A percentile compares a stretch with the other conserved stretches of the same genome.
Conservation (phyloP, 2,329 filamentous ascomycete species). For the Fusarium fracticaudum region DNA sequence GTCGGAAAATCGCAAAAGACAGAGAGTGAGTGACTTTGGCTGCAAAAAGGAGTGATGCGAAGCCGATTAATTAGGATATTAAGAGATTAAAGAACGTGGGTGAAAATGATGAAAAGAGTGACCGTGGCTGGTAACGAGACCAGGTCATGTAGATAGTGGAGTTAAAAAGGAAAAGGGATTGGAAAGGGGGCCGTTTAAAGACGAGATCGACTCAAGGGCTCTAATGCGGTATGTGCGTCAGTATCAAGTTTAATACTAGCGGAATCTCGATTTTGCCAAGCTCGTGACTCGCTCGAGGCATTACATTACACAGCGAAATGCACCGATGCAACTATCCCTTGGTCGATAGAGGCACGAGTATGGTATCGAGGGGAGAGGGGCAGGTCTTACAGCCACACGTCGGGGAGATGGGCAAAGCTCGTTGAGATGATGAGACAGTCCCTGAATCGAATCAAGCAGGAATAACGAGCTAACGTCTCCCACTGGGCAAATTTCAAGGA, state of each 20-base stretch:
- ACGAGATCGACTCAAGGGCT: slow-evolving; percentile 56
- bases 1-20: slow-evolving; percentile 55
- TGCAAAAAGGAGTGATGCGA: slow-evolving; percentile 46
- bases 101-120: slow-evolving; percentile 64
- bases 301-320: background rate
- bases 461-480: slow-evolving; percentile 74
- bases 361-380: slow-evolving; percentile 36
- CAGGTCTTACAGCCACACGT: slow-evolving; percentile 64
- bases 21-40: slow-evolving; percentile 37
- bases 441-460: slow-evolving; percentile 60
- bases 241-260: slow-evolving; percentile 40
- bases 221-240: slow-evolving; percentile 50
- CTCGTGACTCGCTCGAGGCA: background rate
- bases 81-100: slow-evolving; percentile 69
- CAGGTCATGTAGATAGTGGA: slow-evolving; percentile 53
- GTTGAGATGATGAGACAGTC: slow-evolving; percentile 55
- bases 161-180: slow-evolving; percentile 53
- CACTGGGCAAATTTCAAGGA: slow-evolving; percentile 58
- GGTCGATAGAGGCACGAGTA: slow-evolving; percentile 41
- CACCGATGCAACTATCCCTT: slow-evolving; percentile 40
- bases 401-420: slow-evolving; percentile 52
- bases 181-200: slow-evolving; percentile 59
- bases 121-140: slow-evolving; percentile 61
- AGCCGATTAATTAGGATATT: slow-evolving; percentile 60
- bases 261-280: slow-evolving; percentile 39